Conservation (phyloP, 2,329 filamentous ascomycete genomes). For the Botrytis aclada region DNA sequence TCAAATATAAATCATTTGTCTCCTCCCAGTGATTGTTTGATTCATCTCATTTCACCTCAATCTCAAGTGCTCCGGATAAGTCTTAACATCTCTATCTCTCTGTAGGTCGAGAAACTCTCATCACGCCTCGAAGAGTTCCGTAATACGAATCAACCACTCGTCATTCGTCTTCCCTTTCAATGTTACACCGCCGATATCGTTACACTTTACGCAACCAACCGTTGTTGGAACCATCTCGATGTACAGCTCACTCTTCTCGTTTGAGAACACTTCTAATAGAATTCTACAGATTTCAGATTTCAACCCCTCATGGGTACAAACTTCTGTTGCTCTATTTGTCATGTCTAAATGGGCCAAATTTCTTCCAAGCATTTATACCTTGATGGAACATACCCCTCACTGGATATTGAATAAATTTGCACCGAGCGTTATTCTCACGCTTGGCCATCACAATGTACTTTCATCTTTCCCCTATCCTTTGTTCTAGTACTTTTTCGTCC, state of each 20-base stretch:
- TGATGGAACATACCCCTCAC: background rate
- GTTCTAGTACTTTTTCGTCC: no score
- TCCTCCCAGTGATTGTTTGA: background rate
- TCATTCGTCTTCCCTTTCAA: constrained; percentile 24
- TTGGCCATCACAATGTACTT: background rate
- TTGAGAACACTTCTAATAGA: background rate
- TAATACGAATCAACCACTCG: constrained; percentile 20
- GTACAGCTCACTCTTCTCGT: background rate
- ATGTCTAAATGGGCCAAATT: constrained; percentile 1
- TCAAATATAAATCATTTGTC: background rate
- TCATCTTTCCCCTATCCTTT: background rate
- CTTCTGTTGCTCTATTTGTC: background rate
- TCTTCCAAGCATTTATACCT: background rate
- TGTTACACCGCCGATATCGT: constrained; percentile 33
- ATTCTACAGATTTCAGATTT: constrained; percentile 23
- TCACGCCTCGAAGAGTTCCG: constrained; percentile 26
- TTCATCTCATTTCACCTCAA: no score
- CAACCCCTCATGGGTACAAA: constrained; percentile 21
- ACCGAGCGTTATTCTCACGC: background rate
- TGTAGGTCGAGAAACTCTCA: constrained; percentile 26
- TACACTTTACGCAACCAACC: constrained; percentile 7
- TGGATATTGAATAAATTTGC: background rate
- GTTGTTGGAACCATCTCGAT: constrained; percentile 11
- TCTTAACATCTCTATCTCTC: background rate
- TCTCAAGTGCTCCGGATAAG: background rate